Percentiles rank a stretch among this genome's conserved stretches.
These are phyloP conservation scores for Emmonsiellopsis sp. DNA, from an alignment of 2,329 filamentous ascomycete genomes.

Conservation along the genomic window DNA sequence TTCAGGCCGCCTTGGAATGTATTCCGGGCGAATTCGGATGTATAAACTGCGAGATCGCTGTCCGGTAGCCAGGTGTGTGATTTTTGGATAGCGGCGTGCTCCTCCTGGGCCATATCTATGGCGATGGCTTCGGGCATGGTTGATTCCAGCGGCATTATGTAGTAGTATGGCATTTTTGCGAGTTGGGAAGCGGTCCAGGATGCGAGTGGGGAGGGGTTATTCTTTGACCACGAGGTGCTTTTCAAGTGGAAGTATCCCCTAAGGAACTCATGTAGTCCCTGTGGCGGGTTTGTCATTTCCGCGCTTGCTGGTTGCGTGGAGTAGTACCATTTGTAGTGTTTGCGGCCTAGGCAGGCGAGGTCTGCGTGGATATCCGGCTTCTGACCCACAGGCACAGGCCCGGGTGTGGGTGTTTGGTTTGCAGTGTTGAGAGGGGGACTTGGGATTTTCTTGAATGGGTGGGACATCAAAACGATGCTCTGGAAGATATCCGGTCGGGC, in stretches of 20 bases:
- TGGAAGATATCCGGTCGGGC: conserved; percentile 57
- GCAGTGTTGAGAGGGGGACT: conserved; percentile 40
- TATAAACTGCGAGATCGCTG: conserved; percentile 52
- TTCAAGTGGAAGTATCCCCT: conserved; percentile 63
- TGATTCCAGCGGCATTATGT: conserved; percentile 52
- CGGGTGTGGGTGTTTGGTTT: conserved; percentile 11
- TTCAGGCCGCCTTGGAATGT: conserved; percentile 59
- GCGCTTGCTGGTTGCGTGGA: conserved; percentile 26
- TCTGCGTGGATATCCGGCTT: conserved; percentile 45
- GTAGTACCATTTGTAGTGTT: conserved; percentile 60
- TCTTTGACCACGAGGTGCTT: conserved; percentile 50
- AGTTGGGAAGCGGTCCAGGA: conserved; percentile 51
- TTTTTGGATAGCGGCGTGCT: conserved; percentile 31
- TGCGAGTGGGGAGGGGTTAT: conserved; percentile 45
- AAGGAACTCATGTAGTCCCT: conserved; percentile 51
- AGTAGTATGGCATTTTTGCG: conserved; percentile 56
- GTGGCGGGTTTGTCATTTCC: conserved; percentile 30
- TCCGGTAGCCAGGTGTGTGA: conserved; percentile 46
- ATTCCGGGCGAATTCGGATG: conserved; percentile 50
- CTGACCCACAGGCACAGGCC: too few relatives aligned
- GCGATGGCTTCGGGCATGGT: conserved; percentile 53
- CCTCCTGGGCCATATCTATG: conserved; percentile 46
- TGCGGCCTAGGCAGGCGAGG: conserved; percentile 47
- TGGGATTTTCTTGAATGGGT: conserved; percentile 46
- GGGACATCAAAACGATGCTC: conserved; percentile 54